phyloP scores from a whole-genome alignment of 73 alveolate genomes.

The Stentor coeruleus region DNA sequence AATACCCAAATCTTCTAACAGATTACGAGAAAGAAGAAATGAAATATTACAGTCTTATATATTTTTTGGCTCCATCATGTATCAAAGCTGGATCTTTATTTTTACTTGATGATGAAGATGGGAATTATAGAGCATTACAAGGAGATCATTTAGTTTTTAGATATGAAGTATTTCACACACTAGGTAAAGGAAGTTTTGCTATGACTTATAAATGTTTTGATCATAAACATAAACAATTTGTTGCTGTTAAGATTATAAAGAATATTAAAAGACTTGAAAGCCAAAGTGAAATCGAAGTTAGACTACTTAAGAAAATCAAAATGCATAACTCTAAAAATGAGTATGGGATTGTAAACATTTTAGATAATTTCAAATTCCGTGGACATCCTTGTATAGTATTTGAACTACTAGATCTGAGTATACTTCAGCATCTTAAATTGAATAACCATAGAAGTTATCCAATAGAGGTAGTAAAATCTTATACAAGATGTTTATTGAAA shows the following conservation, averaged over 20 bases:
- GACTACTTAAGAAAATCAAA: slow-evolving; percentile 38
- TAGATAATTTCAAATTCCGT: slow-evolving; percentile 40
- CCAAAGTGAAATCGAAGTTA: slow-evolving; percentile 45
- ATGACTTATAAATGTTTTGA: slow-evolving; percentile 40
- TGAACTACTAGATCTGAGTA: slow-evolving; percentile 52
- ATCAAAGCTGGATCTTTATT: too few species aligned
- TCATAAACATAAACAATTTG: slow-evolving; percentile 31
- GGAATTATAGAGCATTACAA: too few species aligned
- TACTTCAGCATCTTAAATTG: slow-evolving; percentile 66
- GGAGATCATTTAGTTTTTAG: too few species aligned
- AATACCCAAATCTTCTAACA: too few species aligned
- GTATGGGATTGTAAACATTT: slow-evolving; percentile 34
- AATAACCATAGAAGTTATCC: slow-evolving; percentile 69
- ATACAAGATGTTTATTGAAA: too few species aligned
- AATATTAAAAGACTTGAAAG: slow-evolving; percentile 36
- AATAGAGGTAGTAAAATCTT: slow-evolving; percentile 53
- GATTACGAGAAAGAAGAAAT: too few species aligned
- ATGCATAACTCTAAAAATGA: slow-evolving; percentile 32
- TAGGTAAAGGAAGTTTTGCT: slow-evolving; percentile 58
- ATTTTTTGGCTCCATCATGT: too few species aligned
- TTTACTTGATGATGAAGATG: too few species aligned
- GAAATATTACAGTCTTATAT: too few species aligned
- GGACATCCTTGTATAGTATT: slow-evolving; percentile 53
- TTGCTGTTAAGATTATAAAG: slow-evolving; percentile 52
- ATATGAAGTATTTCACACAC: slow-evolving; percentile 35